These are phyloP conservation scores for Oryza punctata DNA, from an alignment of 176 grass and related monocot species.

Conservation along the genomic window DNA sequence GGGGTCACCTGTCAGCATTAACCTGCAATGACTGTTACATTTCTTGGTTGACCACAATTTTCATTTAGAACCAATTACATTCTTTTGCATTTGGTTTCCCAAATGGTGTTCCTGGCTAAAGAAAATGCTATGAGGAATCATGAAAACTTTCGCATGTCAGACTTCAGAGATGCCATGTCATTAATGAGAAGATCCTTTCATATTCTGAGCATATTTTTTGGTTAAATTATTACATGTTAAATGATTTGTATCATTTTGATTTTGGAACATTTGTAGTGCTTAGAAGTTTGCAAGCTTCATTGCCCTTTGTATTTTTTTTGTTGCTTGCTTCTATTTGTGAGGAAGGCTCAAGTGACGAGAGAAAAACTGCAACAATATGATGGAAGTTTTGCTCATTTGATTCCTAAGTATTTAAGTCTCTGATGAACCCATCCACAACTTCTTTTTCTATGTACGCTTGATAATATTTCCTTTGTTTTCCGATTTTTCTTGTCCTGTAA, in stretches of 20 bases:
- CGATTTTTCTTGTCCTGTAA: neutral
- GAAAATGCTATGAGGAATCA: slow-evolving; percentile 15
- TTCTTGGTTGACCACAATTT: too few relatives aligned
- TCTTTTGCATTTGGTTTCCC: too few relatives aligned
- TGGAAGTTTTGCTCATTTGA: neutral
- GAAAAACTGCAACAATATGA: slow-evolving; percentile 53
- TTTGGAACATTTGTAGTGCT: neutral
- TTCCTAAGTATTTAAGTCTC: slow-evolving; percentile 43
- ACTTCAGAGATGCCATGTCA: slow-evolving; percentile 51
- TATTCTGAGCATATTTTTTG: slow-evolving; percentile 19
- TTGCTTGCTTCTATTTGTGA: neutral
- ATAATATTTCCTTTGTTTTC: neutral
- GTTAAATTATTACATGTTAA: neutral
- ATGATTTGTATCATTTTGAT: too few relatives aligned
- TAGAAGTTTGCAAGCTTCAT: too few relatives aligned
- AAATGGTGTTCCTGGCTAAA: neutral
- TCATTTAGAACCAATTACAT: neutral
- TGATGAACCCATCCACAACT: slow-evolving; percentile 26
- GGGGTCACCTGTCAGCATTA: neutral
- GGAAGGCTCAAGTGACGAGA: slow-evolving; percentile 30
- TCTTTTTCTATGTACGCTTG: neutral
- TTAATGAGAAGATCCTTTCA: slow-evolving; percentile 53
- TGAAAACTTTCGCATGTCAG: slow-evolving; percentile 44
- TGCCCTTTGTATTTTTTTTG: neutral
- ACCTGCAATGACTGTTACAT: too few relatives aligned